Evolutionary conservation across 257 asterid species (phyloP).

Genomic region (Eucommia ulmoides): DNA sequence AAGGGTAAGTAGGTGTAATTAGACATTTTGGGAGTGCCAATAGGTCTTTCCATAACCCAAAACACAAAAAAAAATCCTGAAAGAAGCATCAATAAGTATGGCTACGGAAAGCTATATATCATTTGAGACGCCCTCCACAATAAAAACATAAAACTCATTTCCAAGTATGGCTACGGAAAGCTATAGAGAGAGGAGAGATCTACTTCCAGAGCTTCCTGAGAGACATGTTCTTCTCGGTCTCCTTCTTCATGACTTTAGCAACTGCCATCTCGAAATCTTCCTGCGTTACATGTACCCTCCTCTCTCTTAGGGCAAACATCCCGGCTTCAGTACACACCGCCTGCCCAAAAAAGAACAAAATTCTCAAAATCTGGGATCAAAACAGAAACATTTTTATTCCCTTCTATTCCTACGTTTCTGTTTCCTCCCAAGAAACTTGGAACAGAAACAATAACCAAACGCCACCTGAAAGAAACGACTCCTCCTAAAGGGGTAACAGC

Average conservation of each 20-base stretch:
- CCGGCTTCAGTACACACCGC: constrained; percentile 98
- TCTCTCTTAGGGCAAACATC: constrained; percentile 93
- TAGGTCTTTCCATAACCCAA: too few species aligned
- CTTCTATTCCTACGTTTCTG: too few species aligned
- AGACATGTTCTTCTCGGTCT: constrained; percentile 86
- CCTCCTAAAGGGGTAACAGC: not conserved
- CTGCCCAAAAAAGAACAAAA: constrained; percentile 24
- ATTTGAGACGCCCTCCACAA: too few species aligned
- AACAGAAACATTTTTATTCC: too few species aligned
- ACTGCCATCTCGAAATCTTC: constrained; percentile 99
- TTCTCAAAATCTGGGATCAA: not conserved
- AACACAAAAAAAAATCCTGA: too few species aligned
- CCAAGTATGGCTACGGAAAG: not conserved
- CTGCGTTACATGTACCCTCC: constrained; percentile 93
- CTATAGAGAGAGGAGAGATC: not conserved
- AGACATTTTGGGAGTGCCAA: too few species aligned
- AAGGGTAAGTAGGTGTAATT: too few species aligned
- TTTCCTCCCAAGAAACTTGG: too few species aligned
- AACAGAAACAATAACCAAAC: not conserved
- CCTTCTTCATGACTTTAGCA: constrained; percentile 97
- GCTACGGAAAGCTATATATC: too few species aligned
- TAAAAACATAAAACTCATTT: too few species aligned
- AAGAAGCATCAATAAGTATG: too few species aligned
- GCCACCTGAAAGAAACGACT: not conserved
- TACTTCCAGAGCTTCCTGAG: constrained; percentile 94